Evolutionary conservation across 306 rosid genomes (phyloP), one percentile per base, ranked within the genome.

Genomic region (Dryas alaskensis): DNA sequence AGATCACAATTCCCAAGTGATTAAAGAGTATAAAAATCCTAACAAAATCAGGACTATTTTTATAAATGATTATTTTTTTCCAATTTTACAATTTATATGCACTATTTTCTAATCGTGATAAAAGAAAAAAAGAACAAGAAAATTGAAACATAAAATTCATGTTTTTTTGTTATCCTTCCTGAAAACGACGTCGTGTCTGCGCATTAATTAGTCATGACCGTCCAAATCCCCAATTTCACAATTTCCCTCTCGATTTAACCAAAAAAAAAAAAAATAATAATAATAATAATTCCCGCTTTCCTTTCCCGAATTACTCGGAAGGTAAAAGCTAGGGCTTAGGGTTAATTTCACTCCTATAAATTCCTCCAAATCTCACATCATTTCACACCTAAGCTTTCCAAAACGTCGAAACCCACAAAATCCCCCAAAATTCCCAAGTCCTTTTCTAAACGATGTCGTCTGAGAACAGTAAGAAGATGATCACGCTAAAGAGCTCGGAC

Each of bases 401-500:
- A 31, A 31, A 60, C 17, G 12, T 6, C 42, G 19, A 60, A 60
- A 60, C 10, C 44, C 19, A 11, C 31, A 62, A 11, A 7, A 8
- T 8, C 6, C 25, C 13, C 10, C 6, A 40, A 25, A 2, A 4
- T 39, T 10, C 13, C 19, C 37, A 31, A 9, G 0, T 0, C 17
- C 62, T 14, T 3, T 47, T 16, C 6, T 7, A 14, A n/a, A 40
- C 71, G n/a, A 75, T 76, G 80, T 60, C 81, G 67, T 9, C 77
- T 1, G 42, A 75, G 47, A 72, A 31, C 37, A 31, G 37, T 1
- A 31, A 63, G 85, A 60, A 60, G 83, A 59, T 68, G 78, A 52
- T 79, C 16, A 60, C 39, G 3, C 62, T 84, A 46, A 40, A 37
- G 66, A 81, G 86, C 81, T 66, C 79, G 3, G 90, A 83, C 10